Conservation (phyloP, 192 early-diverging fungal species). For the Coemansia sp. region DNA sequence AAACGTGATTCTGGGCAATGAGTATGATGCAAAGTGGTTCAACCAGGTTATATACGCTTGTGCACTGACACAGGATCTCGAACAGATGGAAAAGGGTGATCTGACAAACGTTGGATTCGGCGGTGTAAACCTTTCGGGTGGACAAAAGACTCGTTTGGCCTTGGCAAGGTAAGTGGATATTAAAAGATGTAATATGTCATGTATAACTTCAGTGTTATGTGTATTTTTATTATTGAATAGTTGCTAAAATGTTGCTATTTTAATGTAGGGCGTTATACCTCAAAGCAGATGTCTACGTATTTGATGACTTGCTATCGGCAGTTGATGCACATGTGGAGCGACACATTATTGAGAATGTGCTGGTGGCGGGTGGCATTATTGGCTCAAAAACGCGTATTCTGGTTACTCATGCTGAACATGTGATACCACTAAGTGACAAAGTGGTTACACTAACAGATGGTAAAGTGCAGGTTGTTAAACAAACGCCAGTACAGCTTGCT, state of each 20-base stretch:
- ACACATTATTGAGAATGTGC: conserved; percentile 55
- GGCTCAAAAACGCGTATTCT: conserved; percentile 48
- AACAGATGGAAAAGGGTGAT: conserved; percentile 22
- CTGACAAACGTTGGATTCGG: conserved; percentile 57
- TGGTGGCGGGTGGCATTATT: conserved; percentile 33
- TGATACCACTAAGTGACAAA: conserved; percentile 22
- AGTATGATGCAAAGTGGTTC: conserved; percentile 33
- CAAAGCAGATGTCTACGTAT: conserved; percentile 61
- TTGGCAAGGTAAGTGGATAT: conserved; percentile 54
- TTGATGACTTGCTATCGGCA: conserved; percentile 72
- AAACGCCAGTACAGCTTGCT: not conserved
- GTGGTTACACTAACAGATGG: conserved; percentile 23
- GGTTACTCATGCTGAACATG: conserved; percentile 44
- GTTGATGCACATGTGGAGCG: conserved; percentile 64
- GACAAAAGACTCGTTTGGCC: conserved; percentile 63
- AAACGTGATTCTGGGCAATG: conserved; percentile 45
- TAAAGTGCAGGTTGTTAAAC: not conserved
- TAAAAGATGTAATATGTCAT: not conserved
- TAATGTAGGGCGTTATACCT: conserved; percentile 58
- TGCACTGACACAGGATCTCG: conserved; percentile 30
- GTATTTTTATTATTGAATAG: not conserved
- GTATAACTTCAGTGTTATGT: not conserved
- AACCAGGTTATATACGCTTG: conserved; percentile 24
- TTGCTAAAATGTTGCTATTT: conserved; percentile 9
- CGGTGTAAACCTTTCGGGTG: conserved; percentile 61